phyloP scores from a whole-genome alignment of 2,329 filamentous ascomycete species.

The Fonsecaea erecta region DNA sequence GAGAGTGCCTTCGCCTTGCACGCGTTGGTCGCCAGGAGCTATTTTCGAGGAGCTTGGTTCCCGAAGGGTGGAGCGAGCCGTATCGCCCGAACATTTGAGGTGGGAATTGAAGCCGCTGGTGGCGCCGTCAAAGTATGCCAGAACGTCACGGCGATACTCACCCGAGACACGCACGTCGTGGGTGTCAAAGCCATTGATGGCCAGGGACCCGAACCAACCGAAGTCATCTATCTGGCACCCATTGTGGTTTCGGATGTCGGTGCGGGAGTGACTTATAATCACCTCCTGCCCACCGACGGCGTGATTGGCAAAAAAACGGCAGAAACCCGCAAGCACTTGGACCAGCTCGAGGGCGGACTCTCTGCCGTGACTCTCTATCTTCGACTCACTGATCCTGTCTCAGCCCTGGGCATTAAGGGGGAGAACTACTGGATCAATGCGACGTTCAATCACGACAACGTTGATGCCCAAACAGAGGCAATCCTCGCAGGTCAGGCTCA shows the following conservation, averaged over 20 bases:
- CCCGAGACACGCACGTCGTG: background rate
- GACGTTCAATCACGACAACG: background rate
- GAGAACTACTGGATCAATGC: background rate
- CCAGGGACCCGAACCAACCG: background rate
- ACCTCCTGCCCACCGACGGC: background rate
- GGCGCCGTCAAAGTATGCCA: background rate
- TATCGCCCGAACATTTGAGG: background rate
- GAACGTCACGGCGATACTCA: background rate
- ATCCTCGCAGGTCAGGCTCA: background rate
- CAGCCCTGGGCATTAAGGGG: background rate
- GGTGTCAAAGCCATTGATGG: background rate
- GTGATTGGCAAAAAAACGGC: background rate
- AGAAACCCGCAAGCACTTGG: background rate
- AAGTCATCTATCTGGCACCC: background rate
- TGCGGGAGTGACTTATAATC: background rate
- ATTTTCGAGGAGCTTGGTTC: background rate
- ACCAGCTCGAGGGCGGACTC: background rate
- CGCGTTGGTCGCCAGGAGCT: background rate
- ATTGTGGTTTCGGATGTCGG: background rate
- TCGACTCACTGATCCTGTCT: background rate
- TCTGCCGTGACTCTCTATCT: background rate
- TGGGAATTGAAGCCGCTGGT: background rate
- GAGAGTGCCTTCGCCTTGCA: background rate
- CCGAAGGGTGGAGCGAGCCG: background rate
- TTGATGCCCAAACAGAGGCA: background rate